Base-by-base conservation (phyloP, 106 monocot genomes). In the Dactylorhiza incarnata region DNA sequence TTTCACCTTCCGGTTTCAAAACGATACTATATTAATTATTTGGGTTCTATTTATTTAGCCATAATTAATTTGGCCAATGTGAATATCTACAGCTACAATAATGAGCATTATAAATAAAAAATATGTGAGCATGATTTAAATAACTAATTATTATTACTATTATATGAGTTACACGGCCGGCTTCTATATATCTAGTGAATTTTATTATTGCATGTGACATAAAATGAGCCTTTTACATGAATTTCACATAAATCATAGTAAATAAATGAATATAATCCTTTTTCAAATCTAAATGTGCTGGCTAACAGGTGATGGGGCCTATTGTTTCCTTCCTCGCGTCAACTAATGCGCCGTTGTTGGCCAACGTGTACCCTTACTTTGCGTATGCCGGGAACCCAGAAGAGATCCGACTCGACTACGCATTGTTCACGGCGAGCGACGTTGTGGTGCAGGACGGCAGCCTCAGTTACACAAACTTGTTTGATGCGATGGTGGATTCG, bases 401-500 rank as follows among this genome's bases (percentile, higher is more conserved):
- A 2, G 52, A 66, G 22, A 66, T 74, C 9, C 49, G 52, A 9
- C 45, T 80, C 25, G 73, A 74, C 65, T 80, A 80, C 20, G 62
- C 80, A 3, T 63, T 80, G 20, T 80, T 80, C 52, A 67, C 43
- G 0, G 49, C 80, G 14, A 53, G 44, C 17, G 67, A 51, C 1
- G 13, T 23, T 12, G 73, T 80, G 9, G 80, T 80, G 48, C 80
- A 80, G 16, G 80, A 80, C 15, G 80, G 80, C 0, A 15, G 50
- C 10, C 52, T 66, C 12, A 74, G 80, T 13, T 80, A 80, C 80
- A 43, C 73, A 20, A 80, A 80, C 49, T 2, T 80, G 11, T 80
- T 80, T n/a, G 80, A 80, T 13, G 80, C 80, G 3, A 80, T 80
- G 29, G 71, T 80, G 4, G 80, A 80, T 48, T 73, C 80, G 5